Evolutionary conservation across 306 rosid species (phyloP), one percentile per base, ranked within the genome.

Genomic region (Gastrolobium bilobum): DNA sequence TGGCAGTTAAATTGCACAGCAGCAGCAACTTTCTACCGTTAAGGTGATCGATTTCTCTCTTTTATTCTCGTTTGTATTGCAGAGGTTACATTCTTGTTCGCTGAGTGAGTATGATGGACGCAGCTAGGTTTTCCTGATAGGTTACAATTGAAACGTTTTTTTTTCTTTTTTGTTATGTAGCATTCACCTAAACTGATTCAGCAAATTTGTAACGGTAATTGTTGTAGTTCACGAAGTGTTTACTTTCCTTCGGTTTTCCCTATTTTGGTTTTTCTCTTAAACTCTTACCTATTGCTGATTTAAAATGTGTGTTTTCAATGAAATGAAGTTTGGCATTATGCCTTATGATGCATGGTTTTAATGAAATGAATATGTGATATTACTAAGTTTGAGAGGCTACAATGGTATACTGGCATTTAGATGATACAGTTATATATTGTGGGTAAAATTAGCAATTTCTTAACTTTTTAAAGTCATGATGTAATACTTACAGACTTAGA

Each of bases 1-100:
- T 93, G 99, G 90, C 98, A 10, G 73, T 91, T 38, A 91, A 84
- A 82, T 76, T 89, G 42, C 87, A 77, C 76, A 81, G 73, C 58
- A 82, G 34, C 87, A 84, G 67, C 82, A 85, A 84, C 59, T 84
- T 84, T 67, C 83, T 89, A 3, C 42, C 91, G 7, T 77, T 93
- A 15, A 95, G 99, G 99, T 95, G 60, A 68, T 74, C 79, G 15
- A 10, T 79, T 58, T 63, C 75, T 64, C 47, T 14, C 6, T 13
- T 60, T 64, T 39, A 3, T 53, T 60, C 10, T 6, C 35, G 4
- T 35, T 50, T 69, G 3, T 31, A 0, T 75, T 15, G 1, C 64
- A 9, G 26, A 20, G 37, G n/a, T 79, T 73, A 0, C 26, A 10
- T 54, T 35, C 62, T 35, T 73, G 15, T 79, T 69, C 33, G 81